phyloP scores from a whole-genome alignment of 768 basidiomycete genomes.

The Tremella yokohamensis region DNA sequence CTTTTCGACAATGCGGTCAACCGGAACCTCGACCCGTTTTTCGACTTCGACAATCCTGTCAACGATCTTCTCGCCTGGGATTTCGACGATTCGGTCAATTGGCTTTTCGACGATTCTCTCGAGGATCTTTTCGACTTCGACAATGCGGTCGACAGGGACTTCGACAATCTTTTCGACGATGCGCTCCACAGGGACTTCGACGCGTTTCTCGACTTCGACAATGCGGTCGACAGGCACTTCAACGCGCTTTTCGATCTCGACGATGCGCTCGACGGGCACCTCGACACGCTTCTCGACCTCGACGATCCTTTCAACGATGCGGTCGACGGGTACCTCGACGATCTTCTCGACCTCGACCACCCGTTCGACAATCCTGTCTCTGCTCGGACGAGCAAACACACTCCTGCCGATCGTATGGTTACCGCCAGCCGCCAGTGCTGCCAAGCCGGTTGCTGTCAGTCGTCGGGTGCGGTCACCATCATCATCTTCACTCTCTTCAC shows the following conservation, averaged over 20 bases:
- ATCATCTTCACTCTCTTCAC: slow-evolving; percentile 42
- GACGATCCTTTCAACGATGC: slow-evolving; percentile 39
- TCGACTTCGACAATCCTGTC: slow-evolving; percentile 37
- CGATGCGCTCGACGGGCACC: slow-evolving; percentile 33
- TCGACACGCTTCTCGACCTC: slow-evolving; percentile 41
- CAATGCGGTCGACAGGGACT: slow-evolving; percentile 20
- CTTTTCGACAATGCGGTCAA: slow-evolving; percentile 33
- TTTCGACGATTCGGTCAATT: slow-evolving; percentile 39
- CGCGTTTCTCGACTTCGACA: slow-evolving; percentile 42
- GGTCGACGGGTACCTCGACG: slow-evolving; percentile 25
- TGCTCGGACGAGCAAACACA: not conserved
- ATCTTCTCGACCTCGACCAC: slow-evolving; percentile 39
- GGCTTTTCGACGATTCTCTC: slow-evolving; percentile 31
- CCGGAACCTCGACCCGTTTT: slow-evolving; percentile 26
- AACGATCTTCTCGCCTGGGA: slow-evolving; percentile 13
- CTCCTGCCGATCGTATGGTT: not conserved
- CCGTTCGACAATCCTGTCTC: slow-evolving; percentile 34
- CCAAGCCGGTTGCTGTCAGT: slow-evolving; percentile 12
- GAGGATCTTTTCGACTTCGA: slow-evolving; percentile 12
- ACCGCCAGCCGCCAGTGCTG: slow-evolving; percentile 18
- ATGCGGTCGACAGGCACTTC: slow-evolving; percentile 38
- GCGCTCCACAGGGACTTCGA: slow-evolving; percentile 35
- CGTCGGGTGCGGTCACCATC: slow-evolving; percentile 25
- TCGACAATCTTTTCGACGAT: slow-evolving; percentile 29
- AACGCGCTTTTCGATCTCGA: slow-evolving; percentile 41